These are phyloP conservation scores for Brassica incana DNA, from an alignment of 345 rosid species.

Conservation along the genomic window DNA sequence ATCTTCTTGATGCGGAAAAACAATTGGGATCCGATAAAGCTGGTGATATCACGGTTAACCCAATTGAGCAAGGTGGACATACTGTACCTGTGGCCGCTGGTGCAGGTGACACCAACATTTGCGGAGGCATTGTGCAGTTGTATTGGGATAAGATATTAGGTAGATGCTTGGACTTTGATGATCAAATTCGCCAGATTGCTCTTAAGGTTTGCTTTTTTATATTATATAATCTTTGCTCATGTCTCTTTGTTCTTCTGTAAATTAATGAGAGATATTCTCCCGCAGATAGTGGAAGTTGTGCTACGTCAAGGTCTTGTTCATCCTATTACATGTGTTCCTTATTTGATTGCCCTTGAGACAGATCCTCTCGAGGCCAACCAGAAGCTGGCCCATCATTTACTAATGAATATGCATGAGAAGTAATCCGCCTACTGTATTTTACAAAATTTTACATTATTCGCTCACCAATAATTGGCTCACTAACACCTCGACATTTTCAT, in stretches of 20 bases:
- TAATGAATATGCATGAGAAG: slow-evolving; percentile 99
- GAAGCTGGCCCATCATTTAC: slow-evolving; percentile 95
- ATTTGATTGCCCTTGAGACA: slow-evolving; percentile 97
- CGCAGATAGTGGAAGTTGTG: slow-evolving; percentile 97
- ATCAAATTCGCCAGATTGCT: slow-evolving; percentile 87
- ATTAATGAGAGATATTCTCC: slow-evolving; percentile 15
- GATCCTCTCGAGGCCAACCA: slow-evolving; percentile 93
- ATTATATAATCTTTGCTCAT: slow-evolving; percentile 9
- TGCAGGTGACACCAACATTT: slow-evolving; percentile 97
- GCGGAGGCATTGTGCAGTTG: slow-evolving; percentile 98
- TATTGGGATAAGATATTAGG: slow-evolving; percentile 89
- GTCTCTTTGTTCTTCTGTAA: slow-evolving; percentile 5
- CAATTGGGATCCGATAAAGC: slow-evolving; percentile 75
- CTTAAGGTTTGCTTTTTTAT: slow-evolving; percentile 58
- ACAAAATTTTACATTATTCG: slow-evolving; percentile 10
- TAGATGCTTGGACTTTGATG: slow-evolving; percentile 80
- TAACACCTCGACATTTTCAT: slow-evolving; percentile 38
- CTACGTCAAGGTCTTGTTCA: slow-evolving; percentile 99
- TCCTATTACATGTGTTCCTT: slow-evolving; percentile 98
- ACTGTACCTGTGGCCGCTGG: slow-evolving; percentile 98
- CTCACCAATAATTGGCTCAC: neutral
- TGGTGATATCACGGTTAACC: slow-evolving; percentile 40
- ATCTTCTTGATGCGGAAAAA: slow-evolving; percentile 96
- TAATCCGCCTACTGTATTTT: slow-evolving; percentile 41
- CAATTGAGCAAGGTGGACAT: slow-evolving; percentile 53